Base-by-base conservation (phyloP, 2,329 filamentous ascomycete genomes). In the Orbilia oligospora region DNA sequence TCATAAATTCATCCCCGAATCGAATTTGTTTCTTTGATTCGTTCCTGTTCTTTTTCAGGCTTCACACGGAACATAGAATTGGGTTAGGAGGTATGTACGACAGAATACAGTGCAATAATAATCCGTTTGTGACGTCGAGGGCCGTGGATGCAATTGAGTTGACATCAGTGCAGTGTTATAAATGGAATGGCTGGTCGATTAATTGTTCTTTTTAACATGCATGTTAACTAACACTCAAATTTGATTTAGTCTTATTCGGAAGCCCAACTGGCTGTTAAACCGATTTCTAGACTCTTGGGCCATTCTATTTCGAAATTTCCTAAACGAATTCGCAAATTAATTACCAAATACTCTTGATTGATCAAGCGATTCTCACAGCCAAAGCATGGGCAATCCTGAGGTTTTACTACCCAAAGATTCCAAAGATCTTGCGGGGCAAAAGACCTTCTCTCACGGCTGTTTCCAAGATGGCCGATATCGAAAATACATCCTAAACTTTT, bases 181-280 rank as follows among this genome's bases (percentile, higher is more conserved):
- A 55, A 33, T 30, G 27, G 51, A 10, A 33, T 33, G 51, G 51
- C 24, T 55, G 51, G 51, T 24, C 10, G 44, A 46, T n/a, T n/a
- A n/a, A n/a, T 18, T 46, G 16, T 46, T 46, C 44, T 46, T 46
- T 10, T 14, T 38, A 2, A 38, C 6, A 30, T 30, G n/a, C n/a
- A n/a, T 8, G 36, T 44, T 44, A 5, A 44, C 41, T 44, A 10
- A 46, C 10, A 20, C n/a, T 2, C 14, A 22, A 18, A 22, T 48
- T 48, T 3, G 6, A 30, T 30, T 1, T 48, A 20, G 44, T 48
- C 8, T 48, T 22, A 3, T 22, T 48, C 9, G 8, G n/a, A 20
- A 20, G 44, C 5, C 44, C 16, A 51, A 8, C 20, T 3, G 6
- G 5, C n/a, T 48, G 8, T 48, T 2, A 20, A 5, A 48, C 1